Evolutionary conservation across 176 grass and related monocot genomes (phyloP), one percentile per base, ranked within the genome.

Genomic region (Neostapfia colusana): DNA sequence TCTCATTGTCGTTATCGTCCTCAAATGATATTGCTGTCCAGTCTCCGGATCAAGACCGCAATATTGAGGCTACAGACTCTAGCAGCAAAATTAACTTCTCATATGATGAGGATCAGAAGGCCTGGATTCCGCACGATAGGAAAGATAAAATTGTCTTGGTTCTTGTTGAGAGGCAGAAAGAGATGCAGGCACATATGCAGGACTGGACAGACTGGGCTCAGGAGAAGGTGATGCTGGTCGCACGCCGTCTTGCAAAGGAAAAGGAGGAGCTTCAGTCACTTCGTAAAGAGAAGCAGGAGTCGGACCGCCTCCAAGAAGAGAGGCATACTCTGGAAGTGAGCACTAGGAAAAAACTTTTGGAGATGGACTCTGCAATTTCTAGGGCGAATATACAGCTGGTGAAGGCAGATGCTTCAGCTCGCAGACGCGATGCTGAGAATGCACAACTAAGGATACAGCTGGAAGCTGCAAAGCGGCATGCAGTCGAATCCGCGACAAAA

Each of bases 141-240:
- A 99, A 88, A 63, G 95, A 95, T 74, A 89, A 85, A 82, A 86
- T 95, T 50, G 80, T 88, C 16, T 79, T 93, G 69, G 83, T 86
- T 50, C 83, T 99, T 79, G 79, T 99, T 69, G 82, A 89, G 51
- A 80, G 85, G 77, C 86, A 88, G 80, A 89, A 89, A 82, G 87
- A 95, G 54, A 67, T 99, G 51, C 89, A 95, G 79, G 80, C 83
- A 10, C 85, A 90, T 28, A 86, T 90, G 82, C 85, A 79, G 72
- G 85, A 90, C 72, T 99, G 95, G 91, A 90, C 82, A 65, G 87
- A 99, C 43, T 99, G 95, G 95, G 95, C 95, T 60, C 92, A 95
- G 70, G 80, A 92, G 63, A 99, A 99, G 70, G 95, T 99, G 77
- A 99, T 95, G 95, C 95, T 92, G 73, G 95, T 93, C 4, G 78